Conservation (phyloP, 805 yeast genomes). For the Pichia manshurica region DNA sequence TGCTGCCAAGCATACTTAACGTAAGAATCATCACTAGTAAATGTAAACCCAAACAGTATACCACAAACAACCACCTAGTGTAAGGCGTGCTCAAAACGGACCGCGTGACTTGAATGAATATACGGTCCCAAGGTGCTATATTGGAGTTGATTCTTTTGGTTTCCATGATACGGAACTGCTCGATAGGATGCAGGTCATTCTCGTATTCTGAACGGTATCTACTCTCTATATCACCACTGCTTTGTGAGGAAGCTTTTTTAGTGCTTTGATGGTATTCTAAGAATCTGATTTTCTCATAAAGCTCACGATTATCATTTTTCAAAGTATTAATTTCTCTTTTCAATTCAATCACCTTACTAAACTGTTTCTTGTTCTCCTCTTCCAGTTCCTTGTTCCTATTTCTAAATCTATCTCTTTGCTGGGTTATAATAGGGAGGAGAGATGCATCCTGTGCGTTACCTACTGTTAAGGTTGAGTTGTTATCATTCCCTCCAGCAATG, state of each 20-base stretch:
- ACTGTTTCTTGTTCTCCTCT: constrained; percentile 63
- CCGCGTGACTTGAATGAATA: constrained; percentile 67
- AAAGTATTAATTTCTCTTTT: constrained; percentile 58
- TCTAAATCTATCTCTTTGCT: constrained; percentile 91
- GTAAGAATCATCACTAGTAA: constrained; percentile 61
- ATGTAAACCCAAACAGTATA: constrained; percentile 73
- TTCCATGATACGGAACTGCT: constrained; percentile 72
- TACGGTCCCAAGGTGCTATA: constrained; percentile 71
- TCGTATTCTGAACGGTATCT: constrained; percentile 64
- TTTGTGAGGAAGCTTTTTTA: constrained; percentile 15
- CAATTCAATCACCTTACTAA: constrained; percentile 48
- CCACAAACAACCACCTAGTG: constrained; percentile 65
- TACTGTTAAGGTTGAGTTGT: neutral
- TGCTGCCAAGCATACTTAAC: constrained; percentile 41
- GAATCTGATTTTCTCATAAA: constrained; percentile 73
- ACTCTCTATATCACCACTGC: constrained; percentile 40
- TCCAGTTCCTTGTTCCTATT: constrained; percentile 79
- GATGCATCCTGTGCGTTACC: constrained; percentile 32
- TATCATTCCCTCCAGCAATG: constrained; percentile 35
- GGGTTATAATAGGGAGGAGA: constrained; percentile 80
- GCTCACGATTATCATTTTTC: constrained; percentile 67
- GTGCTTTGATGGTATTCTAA: constrained; percentile 46
- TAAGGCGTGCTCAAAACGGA: constrained; percentile 68
- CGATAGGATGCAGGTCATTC: constrained; percentile 75
- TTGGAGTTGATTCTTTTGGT: constrained; percentile 67